Percentiles rank a stretch among this genome's conserved stretches.
Conservation (phyloP, 2,329 filamentous ascomycete species). For the Mycocentrospora acerina region DNA sequence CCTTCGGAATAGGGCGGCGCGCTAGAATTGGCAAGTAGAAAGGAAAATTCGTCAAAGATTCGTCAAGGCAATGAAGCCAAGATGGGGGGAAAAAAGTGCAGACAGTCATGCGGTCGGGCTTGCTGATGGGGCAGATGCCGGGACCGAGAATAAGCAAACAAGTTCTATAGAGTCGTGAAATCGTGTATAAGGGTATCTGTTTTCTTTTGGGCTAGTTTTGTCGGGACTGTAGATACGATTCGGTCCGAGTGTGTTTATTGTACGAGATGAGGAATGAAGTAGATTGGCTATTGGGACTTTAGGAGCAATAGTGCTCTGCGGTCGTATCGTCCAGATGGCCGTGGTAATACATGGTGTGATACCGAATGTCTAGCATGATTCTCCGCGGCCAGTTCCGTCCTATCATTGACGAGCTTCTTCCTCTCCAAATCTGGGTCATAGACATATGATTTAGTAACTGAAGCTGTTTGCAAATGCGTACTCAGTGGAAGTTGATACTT, state of each 20-base stretch:
- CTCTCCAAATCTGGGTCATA: constrained; percentile 41
- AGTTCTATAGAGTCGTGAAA: constrained; percentile 40
- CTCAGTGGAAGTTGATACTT: constrained; percentile 72
- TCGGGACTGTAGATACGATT: constrained; percentile 13
- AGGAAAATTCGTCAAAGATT: constrained; percentile 7
- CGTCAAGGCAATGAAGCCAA: constrained; percentile 9
- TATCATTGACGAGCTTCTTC: constrained; percentile 28
- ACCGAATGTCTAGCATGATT: constrained; percentile 8
- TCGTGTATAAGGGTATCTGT: constrained; percentile 41
- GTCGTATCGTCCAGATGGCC: constrained; percentile 30
- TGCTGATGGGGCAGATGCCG: constrained; percentile 1
- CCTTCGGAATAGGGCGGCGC: neutral
- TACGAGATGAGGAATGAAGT: constrained; percentile 18
- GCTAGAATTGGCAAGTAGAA: constrained; percentile 8
- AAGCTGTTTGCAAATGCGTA: constrained; percentile 56
- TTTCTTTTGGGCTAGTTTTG: constrained; percentile 29
- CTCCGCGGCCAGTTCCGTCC: constrained; percentile 4
- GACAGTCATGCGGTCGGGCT: constrained; percentile 7
- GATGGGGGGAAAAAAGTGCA: too few relatives aligned
- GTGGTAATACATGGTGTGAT: constrained; percentile 24
- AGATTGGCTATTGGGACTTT: constrained; percentile 15
- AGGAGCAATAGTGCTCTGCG: constrained; percentile 21
- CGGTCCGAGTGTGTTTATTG: constrained; percentile 16
- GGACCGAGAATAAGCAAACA: neutral
- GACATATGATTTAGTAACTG: constrained; percentile 43